A percentile compares a stretch with the other conserved stretches of the same genome.
Evolutionary conservation across 2,329 filamentous ascomycete genomes (phyloP).

Genomic region (Verticillium klebahnii): DNA sequence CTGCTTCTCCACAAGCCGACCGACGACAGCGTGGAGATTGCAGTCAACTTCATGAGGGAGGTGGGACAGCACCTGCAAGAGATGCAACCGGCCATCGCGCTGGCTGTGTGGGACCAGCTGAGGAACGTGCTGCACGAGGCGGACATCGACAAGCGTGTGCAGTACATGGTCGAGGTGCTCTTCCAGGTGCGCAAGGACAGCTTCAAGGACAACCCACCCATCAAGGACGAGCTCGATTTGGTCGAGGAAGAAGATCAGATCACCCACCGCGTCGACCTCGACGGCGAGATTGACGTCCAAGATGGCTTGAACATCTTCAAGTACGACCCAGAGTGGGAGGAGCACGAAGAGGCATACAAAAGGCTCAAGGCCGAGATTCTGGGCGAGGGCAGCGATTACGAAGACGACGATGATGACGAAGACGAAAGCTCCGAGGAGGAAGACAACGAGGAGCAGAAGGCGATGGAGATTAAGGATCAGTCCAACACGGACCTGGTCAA

Average conservation of each 20-base stretch:
- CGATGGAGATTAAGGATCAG: slow-evolving; percentile 95
- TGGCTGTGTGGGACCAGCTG: slow-evolving; percentile 94
- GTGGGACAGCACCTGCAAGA: slow-evolving; percentile 93
- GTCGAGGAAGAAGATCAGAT: slow-evolving; percentile 98
- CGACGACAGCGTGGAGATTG: slow-evolving; percentile 96
- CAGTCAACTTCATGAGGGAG: slow-evolving; percentile 86
- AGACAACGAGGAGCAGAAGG: slow-evolving; percentile 72
- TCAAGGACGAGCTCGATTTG: slow-evolving; percentile 89
- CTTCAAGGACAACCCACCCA: slow-evolving; percentile 89
- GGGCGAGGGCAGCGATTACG: slow-evolving; percentile 84
- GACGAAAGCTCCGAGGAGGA: slow-evolving; percentile 69
- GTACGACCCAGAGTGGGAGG: slow-evolving; percentile 82
- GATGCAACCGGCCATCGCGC: slow-evolving; percentile 84
- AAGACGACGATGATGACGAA: slow-evolving; percentile 61
- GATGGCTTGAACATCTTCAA: slow-evolving; percentile 95
- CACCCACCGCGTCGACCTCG: slow-evolving; percentile 78
- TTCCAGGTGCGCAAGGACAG: slow-evolving; percentile 96
- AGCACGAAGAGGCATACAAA: slow-evolving; percentile 85
- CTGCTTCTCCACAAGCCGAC: slow-evolving; percentile 93
- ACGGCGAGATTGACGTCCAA: slow-evolving; percentile 79
- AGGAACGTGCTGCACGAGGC: slow-evolving; percentile 92
- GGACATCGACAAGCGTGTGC: slow-evolving; percentile 95
- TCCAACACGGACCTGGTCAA: slow-evolving; percentile 95
- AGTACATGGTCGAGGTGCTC: slow-evolving; percentile 98
- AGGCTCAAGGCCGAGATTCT: slow-evolving; percentile 90